Evolutionary conservation across 75 land plant species (phyloP), one percentile per base, ranked within the genome.

Genomic region (Picea sitchensis): DNA sequence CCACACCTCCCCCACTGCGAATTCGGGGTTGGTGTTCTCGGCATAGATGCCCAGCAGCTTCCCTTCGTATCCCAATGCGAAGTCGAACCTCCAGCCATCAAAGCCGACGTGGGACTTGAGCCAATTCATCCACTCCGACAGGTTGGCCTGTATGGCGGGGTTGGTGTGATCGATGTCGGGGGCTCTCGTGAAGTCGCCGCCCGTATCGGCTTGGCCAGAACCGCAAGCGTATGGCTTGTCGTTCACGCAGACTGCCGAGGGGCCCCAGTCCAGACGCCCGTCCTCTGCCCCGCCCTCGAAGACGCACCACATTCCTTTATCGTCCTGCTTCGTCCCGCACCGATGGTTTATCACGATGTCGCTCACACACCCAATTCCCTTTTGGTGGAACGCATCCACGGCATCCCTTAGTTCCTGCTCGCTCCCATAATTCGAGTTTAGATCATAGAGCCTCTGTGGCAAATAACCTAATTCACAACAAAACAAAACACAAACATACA

Each of bases 1-100:
- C 96, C 96, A 93, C 13, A 82, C 51, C 82, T 93, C 96, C 21
- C 94, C 96, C 11, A 93, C 93, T 0, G 87, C 84, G 58, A 93
- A 91, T 38, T 80, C 76, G 0, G 88, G 83, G 51, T 68, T 30
- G 18, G 86, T 86, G 21, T 80, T 68, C 21, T 81, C 71, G 0
- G 76, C 21, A 59, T 84, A 86, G 13, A 65, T 57, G 14, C 86
- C 86, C 30, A 82, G 77, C 73, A 73, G 77, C 47, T 51, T 47
- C 5, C 77, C 58, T 1, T 78, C 87, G 76, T 82, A 86, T 57
- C 86, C 86, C 57, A 78, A 78, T 5, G 68, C 83, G 63, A 85
- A 85, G 36, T 85, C 86, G 75, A 85, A 85, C 36, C 86, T 60
- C 86, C 86, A 85, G 23, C 86, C 86, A 65, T 81, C 80, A 56